Evolutionary conservation across 169 alveolate genomes (phyloP).

Genomic region (Plasmodium fragile): DNA sequence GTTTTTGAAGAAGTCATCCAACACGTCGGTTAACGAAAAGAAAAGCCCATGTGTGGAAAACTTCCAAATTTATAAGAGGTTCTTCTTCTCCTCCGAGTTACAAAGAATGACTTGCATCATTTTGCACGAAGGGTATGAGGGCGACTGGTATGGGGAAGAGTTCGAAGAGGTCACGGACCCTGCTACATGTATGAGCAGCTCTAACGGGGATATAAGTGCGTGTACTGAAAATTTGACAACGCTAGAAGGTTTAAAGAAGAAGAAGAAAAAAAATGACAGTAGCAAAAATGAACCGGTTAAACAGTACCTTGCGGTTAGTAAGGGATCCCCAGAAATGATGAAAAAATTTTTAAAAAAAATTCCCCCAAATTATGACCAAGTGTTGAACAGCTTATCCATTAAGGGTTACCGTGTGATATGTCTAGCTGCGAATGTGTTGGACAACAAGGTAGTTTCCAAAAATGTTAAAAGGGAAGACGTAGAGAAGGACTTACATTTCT

Average conservation of each 20-base stretch:
- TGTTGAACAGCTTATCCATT: conserved; percentile 88
- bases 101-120: conserved; percentile 90
- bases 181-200: conserved; percentile 18
- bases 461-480: conserved; percentile 87
- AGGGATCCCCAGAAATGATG: conserved; percentile 98
- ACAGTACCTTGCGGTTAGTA: conserved; percentile 87
- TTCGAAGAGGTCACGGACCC: not conserved
- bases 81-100: conserved; percentile 90
- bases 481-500: conserved; percentile 93
- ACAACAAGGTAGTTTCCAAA: conserved; percentile 16
- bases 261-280: conserved; percentile 73
- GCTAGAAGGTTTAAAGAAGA: conserved; percentile 78
- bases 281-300: conserved; percentile 12
- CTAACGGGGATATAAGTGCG: conserved; percentile 12
- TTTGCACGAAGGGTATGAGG: conserved; percentile 56
- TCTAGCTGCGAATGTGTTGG: conserved; percentile 81
- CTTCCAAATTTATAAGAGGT: conserved; percentile 82
- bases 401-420: conserved; percentile 92
- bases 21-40: not conserved
- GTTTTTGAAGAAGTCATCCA: not conserved
- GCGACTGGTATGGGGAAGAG: conserved; percentile 73
- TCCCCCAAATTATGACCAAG: conserved; percentile 92
- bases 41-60: conserved; percentile 78
- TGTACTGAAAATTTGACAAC: conserved; percentile 78
- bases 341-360: conserved; percentile 88